phyloP scores from a whole-genome alignment of 768 basidiomycete genomes.

The Scleroderma citrinum region DNA sequence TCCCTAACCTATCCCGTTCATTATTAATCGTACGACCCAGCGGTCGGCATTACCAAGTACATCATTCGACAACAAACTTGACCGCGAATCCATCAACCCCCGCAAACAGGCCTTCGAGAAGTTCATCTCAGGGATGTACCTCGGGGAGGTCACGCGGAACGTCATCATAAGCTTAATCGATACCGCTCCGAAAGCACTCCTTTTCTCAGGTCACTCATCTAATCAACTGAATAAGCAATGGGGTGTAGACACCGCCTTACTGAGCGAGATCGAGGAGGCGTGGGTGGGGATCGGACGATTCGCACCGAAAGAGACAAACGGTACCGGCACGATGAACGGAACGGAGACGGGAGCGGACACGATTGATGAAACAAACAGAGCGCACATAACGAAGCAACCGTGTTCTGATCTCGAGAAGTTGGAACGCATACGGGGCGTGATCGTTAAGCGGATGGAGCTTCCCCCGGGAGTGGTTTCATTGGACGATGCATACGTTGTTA shows the following conservation, averaged over 20 bases:
- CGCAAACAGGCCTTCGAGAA: slow-evolving; percentile 93
- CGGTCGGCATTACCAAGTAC: slow-evolving; percentile 82
- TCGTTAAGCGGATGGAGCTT: slow-evolving; percentile 61
- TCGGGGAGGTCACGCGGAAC: slow-evolving; percentile 90
- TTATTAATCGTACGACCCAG: slow-evolving; percentile 31
- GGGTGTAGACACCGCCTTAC: slow-evolving; percentile 90
- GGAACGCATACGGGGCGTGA: slow-evolving; percentile 50
- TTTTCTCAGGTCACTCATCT: slow-evolving; percentile 81
- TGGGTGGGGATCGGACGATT: slow-evolving; percentile 48
- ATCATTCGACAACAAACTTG: slow-evolving; percentile 85
- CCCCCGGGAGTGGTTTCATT: slow-evolving; percentile 44
- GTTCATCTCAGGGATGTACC: slow-evolving; percentile 98
- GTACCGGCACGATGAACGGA: background rate
- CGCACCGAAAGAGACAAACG: slow-evolving; percentile 22
- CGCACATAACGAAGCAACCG: background rate
- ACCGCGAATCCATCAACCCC: slow-evolving; percentile 93
- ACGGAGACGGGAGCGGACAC: background rate
- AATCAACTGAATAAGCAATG: slow-evolving; percentile 78
- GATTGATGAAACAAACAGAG: background rate
- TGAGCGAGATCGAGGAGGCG: slow-evolving; percentile 77
- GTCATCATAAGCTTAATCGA: slow-evolving; percentile 79
- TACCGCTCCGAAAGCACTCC: slow-evolving; percentile 58
- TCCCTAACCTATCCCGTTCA: background rate
- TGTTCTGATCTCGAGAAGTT: slow-evolving; percentile 30
- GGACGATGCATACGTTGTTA: slow-evolving; percentile 68